These are phyloP conservation scores for Artemisia annua DNA, from an alignment of 129 eudicot genomes.

Conservation along the genomic window DNA sequence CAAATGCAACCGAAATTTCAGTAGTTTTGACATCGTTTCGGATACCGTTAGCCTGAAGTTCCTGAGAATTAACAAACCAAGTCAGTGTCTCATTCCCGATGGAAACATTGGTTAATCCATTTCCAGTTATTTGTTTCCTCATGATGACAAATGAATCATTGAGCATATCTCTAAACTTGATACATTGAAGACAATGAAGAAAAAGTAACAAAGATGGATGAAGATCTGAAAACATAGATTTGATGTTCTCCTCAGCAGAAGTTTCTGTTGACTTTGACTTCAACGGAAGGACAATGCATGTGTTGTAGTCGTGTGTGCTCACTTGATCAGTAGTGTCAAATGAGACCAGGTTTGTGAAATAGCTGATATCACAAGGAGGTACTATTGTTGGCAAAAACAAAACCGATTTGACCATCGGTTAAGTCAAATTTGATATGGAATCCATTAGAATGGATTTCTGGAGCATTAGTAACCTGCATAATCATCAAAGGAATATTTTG, in stretches of 20 bases:
- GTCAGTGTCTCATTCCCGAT: constrained; percentile 65
- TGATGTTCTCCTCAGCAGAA: constrained; percentile 43
- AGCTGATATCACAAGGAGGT: constrained; percentile 72
- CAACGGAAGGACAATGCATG: constrained; percentile 90
- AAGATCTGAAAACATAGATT: constrained; percentile 87
- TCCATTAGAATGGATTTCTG: constrained; percentile 96
- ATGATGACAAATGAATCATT: constrained; percentile 54
- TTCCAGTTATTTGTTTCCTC: constrained; percentile 64
- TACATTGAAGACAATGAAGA: constrained; percentile 89
- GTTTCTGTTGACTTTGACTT: constrained; percentile 51
- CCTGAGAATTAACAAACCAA: constrained; percentile 66
- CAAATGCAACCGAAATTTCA: constrained; percentile 83
- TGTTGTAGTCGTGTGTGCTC: constrained; percentile 55
- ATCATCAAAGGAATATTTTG: constrained; percentile 10
- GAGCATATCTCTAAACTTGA: constrained; percentile 58
- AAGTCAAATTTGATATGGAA: constrained; percentile 94
- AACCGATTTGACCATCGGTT: constrained; percentile 84
- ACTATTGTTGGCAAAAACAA: constrained; percentile 81
- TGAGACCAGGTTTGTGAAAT: constrained; percentile 43
- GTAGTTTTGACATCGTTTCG: constrained; percentile 66
- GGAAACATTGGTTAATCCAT: constrained; percentile 71
- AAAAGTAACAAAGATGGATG: constrained; percentile 87
- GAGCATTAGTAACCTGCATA: constrained; percentile 92
- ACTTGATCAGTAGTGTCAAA: constrained; percentile 31
- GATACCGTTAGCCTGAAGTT: constrained; percentile 47